phyloP scores from a whole-genome alignment of 116 monocot genomes.

The Phalaenopsis hybrid region DNA sequence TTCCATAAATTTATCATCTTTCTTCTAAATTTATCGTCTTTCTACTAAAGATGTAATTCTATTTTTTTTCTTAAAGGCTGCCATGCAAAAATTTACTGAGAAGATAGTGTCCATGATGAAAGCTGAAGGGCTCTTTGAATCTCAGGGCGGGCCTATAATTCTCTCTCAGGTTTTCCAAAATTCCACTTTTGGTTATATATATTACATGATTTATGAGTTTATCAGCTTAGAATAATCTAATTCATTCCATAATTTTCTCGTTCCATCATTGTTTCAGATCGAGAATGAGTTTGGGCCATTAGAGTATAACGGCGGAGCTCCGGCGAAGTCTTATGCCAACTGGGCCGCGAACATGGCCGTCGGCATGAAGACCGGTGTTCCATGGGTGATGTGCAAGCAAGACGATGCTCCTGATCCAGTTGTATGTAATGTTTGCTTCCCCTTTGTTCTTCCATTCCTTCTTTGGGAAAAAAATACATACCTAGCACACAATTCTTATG shows the following conservation, averaged over 20 bases:
- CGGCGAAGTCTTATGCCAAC: conserved; percentile 54
- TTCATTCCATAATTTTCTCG: neutral
- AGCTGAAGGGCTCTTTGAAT: conserved; percentile 65
- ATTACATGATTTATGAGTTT: neutral
- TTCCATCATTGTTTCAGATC: conserved; percentile 34
- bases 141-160: conserved; percentile 90
- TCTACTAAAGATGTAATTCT: neutral
- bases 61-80: conserved; percentile 33
- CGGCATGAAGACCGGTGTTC: conserved; percentile 72
- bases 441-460: conserved; percentile 9
- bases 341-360: conserved; percentile 85
- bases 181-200: neutral
- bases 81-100: conserved; percentile 78
- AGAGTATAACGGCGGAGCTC: conserved; percentile 47
- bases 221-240: neutral
- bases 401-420: conserved; percentile 98
- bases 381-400: conserved; percentile 99
- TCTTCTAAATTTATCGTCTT: too few species aligned
- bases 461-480: neutral
- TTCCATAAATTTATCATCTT: neutral
- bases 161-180: conserved; percentile 64
- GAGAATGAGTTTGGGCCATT: conserved; percentile 94
- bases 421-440: conserved; percentile 34
- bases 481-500: too few species aligned
- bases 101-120: conserved; percentile 97